Conservation (phyloP, 2,329 filamentous ascomycete species). For the Aspergillus sp. region DNA sequence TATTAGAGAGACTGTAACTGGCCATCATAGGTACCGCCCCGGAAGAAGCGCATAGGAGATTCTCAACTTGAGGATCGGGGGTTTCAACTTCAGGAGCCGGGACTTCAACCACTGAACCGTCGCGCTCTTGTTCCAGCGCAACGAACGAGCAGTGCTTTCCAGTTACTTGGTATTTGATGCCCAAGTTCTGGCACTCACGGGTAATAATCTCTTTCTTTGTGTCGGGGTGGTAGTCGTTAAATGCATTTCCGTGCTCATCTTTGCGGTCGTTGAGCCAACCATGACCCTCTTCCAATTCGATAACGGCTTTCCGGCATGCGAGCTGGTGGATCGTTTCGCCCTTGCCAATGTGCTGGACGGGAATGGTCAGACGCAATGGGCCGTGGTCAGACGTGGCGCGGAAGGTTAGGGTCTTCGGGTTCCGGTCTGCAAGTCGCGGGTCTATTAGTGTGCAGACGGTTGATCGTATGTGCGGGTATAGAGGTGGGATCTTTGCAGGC, state of each 20-base stretch:
- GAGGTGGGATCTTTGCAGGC: constrained; percentile 53
- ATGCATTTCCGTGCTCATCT: constrained; percentile 28
- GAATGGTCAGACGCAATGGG: constrained; percentile 56
- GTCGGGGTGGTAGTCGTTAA: constrained; percentile 43
- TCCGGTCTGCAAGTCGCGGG: constrained; percentile 39
- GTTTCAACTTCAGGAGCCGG: background rate
- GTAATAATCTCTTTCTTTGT: constrained; percentile 54
- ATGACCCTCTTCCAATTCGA: constrained; percentile 61
- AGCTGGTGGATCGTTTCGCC: constrained; percentile 60
- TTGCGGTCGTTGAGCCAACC: constrained; percentile 56
- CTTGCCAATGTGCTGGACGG: constrained; percentile 44
- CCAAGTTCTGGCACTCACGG: constrained; percentile 58
- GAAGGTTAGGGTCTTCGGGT: constrained; percentile 50
- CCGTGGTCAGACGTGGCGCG: constrained; percentile 50
- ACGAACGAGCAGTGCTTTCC: constrained; percentile 68
- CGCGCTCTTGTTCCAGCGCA: constrained; percentile 45
- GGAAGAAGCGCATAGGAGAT: too few species aligned
- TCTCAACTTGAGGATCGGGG: too few species aligned
- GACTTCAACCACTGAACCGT: background rate
- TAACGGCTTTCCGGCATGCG: constrained; percentile 57
- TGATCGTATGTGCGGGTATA: constrained; percentile 60
- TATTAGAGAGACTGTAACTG: too few species aligned
- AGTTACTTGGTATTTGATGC: constrained; percentile 57
- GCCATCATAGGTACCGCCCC: too few species aligned
- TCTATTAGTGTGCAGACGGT: constrained; percentile 59